phyloP scores from a whole-genome alignment of 805 yeast species.

The Komagataella kurtzmanii region DNA sequence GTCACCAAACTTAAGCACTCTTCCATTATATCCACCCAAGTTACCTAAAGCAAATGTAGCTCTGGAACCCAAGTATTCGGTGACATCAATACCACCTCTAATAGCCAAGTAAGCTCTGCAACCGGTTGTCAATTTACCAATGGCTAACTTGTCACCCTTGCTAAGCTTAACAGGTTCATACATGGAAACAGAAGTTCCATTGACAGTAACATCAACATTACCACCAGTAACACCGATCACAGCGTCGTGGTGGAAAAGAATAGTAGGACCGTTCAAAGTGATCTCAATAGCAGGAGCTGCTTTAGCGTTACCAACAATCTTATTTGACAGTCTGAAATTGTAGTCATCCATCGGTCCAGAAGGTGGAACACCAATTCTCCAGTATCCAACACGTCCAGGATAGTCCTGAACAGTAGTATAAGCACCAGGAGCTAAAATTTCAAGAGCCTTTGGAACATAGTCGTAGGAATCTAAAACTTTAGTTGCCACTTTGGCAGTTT shows the following conservation, averaged over 20 bases:
- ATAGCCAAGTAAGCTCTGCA: slow-evolving; percentile 85
- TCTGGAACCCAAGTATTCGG: slow-evolving; percentile 90
- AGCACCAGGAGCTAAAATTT: slow-evolving; percentile 80
- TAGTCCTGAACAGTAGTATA: slow-evolving; percentile 94
- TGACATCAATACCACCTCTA: slow-evolving; percentile 88
- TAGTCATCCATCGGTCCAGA: slow-evolving; percentile 97
- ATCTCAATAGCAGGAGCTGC: slow-evolving; percentile 84
- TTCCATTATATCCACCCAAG: slow-evolving; percentile 91
- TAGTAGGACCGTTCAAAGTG: slow-evolving; percentile 77
- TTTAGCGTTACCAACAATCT: slow-evolving; percentile 76
- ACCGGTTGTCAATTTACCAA: slow-evolving; percentile 75
- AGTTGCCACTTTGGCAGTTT: slow-evolving; percentile 72
- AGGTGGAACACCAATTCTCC: slow-evolving; percentile 96
- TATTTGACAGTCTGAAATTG: slow-evolving; percentile 80
- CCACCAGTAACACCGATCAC: slow-evolving; percentile 87
- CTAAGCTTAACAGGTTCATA: slow-evolving; percentile 63
- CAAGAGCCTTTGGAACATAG: slow-evolving; percentile 76
- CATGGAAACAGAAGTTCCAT: slow-evolving; percentile 41
- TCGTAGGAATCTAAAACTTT: slow-evolving; percentile 74
- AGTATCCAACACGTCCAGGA: slow-evolving; percentile 77
- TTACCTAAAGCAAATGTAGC: slow-evolving; percentile 91
- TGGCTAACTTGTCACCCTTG: slow-evolving; percentile 63
- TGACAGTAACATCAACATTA: slow-evolving; percentile 47
- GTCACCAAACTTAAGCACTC: slow-evolving; percentile 86
- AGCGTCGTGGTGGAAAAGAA: slow-evolving; percentile 71